These are phyloP conservation scores for Cordia subcordata DNA, from an alignment of 257 asterid genomes.

Conservation along the genomic window DNA sequence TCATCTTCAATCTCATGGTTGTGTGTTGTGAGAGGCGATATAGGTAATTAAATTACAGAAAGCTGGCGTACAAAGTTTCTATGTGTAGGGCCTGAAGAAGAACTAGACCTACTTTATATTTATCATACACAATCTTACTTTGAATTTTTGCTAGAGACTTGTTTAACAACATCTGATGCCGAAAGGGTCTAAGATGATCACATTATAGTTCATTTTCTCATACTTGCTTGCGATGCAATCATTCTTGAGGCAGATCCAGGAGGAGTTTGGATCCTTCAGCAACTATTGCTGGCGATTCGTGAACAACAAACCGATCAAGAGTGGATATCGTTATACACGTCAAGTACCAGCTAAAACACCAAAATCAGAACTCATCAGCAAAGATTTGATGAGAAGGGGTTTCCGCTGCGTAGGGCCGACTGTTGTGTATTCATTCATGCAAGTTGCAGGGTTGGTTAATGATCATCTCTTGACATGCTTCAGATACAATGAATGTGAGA, in stretches of 20 bases:
- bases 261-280: conserved; percentile 72
- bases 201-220: too few species aligned
- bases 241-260: conserved; percentile 46
- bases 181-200: too few species aligned
- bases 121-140: too few species aligned
- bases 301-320: conserved; percentile 44
- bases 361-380: conserved; percentile 23
- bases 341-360: conserved; percentile 77
- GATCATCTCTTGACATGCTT: conserved; percentile 69
- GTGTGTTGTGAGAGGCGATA: too few species aligned
- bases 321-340: conserved; percentile 51
- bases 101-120: too few species aligned
- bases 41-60: too few species aligned
- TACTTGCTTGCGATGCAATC: too few species aligned
- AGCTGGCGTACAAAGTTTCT: too few species aligned
- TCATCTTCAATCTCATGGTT: too few species aligned
- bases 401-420: conserved; percentile 76
- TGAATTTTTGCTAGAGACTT: too few species aligned
- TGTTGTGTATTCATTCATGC: conserved; percentile 80
- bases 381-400: conserved; percentile 46
- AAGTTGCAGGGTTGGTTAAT: conserved; percentile 69
- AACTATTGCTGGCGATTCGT: conserved; percentile 64
- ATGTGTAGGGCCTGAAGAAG: too few species aligned
- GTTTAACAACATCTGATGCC: too few species aligned
- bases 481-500: conserved; percentile 50